Evolutionary conservation across 1,139 yeast species (phyloP).

Genomic region (Casaregolazyma suthepensis): DNA sequence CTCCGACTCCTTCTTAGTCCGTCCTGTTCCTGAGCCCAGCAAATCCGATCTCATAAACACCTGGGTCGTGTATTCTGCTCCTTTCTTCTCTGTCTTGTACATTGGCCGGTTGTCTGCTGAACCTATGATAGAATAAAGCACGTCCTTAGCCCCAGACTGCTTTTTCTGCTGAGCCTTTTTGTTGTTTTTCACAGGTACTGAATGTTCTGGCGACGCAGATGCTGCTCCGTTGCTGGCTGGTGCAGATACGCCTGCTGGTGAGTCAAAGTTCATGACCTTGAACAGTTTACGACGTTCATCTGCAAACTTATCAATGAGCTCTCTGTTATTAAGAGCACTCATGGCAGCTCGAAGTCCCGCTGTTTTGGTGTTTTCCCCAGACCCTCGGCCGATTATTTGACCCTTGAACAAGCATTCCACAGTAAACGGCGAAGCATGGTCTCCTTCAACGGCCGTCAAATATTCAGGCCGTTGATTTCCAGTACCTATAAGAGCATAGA

Average conservation of each 20-base stretch:
- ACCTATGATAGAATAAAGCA: conserved; percentile 74
- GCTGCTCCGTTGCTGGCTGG: not conserved
- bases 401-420: conserved; percentile 64
- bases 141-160: conserved; percentile 31
- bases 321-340: conserved; percentile 56
- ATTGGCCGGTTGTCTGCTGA: conserved; percentile 61
- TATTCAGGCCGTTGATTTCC: conserved; percentile 62
- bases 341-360: conserved; percentile 76
- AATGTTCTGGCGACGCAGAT: not conserved
- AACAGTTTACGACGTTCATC: conserved; percentile 58
- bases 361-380: conserved; percentile 50
- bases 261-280: conserved; percentile 25
- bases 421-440: conserved; percentile 41
- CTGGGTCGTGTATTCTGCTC: not conserved
- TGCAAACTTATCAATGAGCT: conserved; percentile 58
- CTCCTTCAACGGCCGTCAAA: conserved; percentile 49
- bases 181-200: not conserved
- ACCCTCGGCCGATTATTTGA: conserved; percentile 50
- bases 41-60: conserved; percentile 10
- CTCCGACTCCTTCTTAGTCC: conserved; percentile 21
- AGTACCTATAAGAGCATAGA: conserved; percentile 75
- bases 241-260: not conserved
- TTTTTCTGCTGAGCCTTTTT: conserved; percentile 1
- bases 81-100: conserved; percentile 33
- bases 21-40: conserved; percentile 19